Evolutionary conservation across 495 filamentous ascomycete species (phyloP).

Genomic region (Darksidea phi): DNA sequence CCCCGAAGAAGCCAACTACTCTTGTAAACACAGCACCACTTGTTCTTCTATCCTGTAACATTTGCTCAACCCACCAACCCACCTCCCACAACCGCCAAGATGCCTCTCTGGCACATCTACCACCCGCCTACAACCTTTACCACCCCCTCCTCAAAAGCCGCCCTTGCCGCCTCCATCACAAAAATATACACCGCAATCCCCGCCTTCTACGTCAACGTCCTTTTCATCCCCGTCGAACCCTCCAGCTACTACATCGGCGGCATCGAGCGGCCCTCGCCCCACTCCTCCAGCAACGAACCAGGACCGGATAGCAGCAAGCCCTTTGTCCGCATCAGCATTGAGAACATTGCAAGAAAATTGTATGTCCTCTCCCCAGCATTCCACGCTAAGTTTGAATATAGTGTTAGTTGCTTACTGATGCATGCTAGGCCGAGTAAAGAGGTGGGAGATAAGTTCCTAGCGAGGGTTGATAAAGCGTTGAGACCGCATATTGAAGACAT

Average conservation of each 20-base stretch:
- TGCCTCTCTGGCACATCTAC: constrained; percentile 47
- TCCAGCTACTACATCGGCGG: constrained; percentile 36
- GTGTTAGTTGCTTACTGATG: not conserved
- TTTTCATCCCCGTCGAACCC: constrained; percentile 38
- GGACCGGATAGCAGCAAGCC: constrained; percentile 30
- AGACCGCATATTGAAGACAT: constrained; percentile 42
- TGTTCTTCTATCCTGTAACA: no score
- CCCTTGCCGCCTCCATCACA: constrained; percentile 37
- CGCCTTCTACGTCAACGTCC: constrained; percentile 45
- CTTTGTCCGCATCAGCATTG: constrained; percentile 41
- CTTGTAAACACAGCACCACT: no score
- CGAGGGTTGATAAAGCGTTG: constrained; percentile 32
- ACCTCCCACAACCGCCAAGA: constrained; percentile 21
- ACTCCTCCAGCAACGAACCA: not conserved
- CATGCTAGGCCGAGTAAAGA: constrained; percentile 7
- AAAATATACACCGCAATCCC: constrained; percentile 41
- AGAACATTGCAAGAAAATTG: constrained; percentile 41
- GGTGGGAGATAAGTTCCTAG: constrained; percentile 4
- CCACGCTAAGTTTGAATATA: no score
- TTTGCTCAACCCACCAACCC: not conserved
- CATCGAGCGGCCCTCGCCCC: constrained; percentile 11
- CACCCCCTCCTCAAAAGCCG: constrained; percentile 31
- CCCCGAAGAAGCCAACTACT: no score
- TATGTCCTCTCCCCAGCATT: not conserved
- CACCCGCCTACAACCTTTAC: constrained; percentile 40